Evolutionary conservation across 192 early-diverging fungal genomes (phyloP), one percentile per base, ranked within the genome.

Genomic region (Coemansia sp.): DNA sequence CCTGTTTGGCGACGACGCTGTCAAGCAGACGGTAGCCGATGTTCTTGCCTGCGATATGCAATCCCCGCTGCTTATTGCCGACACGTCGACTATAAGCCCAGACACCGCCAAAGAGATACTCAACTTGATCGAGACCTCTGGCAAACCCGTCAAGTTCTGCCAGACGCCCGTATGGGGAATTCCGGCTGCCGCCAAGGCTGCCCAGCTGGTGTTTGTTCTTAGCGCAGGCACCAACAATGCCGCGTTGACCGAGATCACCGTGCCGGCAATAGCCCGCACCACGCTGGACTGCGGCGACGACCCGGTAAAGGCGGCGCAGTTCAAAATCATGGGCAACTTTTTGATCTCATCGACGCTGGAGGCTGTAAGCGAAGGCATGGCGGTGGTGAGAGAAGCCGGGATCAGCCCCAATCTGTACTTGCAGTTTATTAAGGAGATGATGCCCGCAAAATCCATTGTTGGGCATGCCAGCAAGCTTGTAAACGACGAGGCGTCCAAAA

Each of bases 291-390:
- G 82, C 26, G 83, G 83, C 5, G 40, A 65, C 2, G 73, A 85
- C 46, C 68, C 69, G 1, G 44, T 49, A 9, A 35, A 55, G 0
- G 84, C 81, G 1, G 67, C 78, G 3, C 58, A 59, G 1, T 81
- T 85, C 59, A 90, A 90, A 51, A 66, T 90, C 8, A 49, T 82
- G 33, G 86, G 86, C 47, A 90, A 90, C 51, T 90, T 83, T 40
- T 79, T 90, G 50, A 65, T 90, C 19, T 64, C 63, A 0, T 60
- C 80, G 1, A 61, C 75, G 3, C 54, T 86, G 15, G 86, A 90
- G 61, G 50, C 83, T 3, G 40, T 90, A 7, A 82, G 84, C 0
- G 85, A 90, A 49, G 88, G 82, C 5, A 50, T 84, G 38, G 83
- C 80, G 0, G 72, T 88, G 1, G 83, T 82, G 0, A 82, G 84